phyloP scores from a whole-genome alignment of 2,329 filamentous ascomycete species.

The Aspergillus awamori region DNA sequence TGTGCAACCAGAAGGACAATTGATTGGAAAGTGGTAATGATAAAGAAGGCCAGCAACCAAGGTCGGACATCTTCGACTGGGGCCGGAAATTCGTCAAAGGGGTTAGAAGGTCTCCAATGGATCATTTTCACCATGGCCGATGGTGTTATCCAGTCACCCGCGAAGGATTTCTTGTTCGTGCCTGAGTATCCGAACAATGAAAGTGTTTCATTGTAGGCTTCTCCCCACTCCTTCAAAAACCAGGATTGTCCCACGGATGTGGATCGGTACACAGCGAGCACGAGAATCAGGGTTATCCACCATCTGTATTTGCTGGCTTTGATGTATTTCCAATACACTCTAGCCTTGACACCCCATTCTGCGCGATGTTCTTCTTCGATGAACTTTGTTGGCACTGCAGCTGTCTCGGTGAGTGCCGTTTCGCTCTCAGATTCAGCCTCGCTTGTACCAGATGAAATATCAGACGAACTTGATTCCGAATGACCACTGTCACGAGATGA shows the following conservation, averaged over 20 bases:
- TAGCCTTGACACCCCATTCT: slow-evolving; percentile 72
- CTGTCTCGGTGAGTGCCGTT: slow-evolving; percentile 45
- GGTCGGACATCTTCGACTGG: slow-evolving; percentile 69
- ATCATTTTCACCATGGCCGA: slow-evolving; percentile 13
- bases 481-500: slow-evolving; percentile 41
- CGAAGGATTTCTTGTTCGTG: slow-evolving; percentile 14
- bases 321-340: slow-evolving; percentile 84
- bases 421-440: slow-evolving; percentile 30
- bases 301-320: slow-evolving; percentile 74
- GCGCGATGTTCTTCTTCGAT: slow-evolving; percentile 76
- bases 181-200: slow-evolving; percentile 24
- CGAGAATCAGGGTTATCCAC: slow-evolving; percentile 68
- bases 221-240: slow-evolving; percentile 86
- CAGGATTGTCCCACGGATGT: slow-evolving; percentile 70
- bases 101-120: slow-evolving; percentile 27
- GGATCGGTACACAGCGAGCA: slow-evolving; percentile 66
- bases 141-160: slow-evolving; percentile 8
- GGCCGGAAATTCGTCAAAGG: slow-evolving; percentile 59
- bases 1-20: slow-evolving; percentile 64
- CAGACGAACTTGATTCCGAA: slow-evolving; percentile 14
- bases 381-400: slow-evolving; percentile 70
- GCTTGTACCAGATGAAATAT: slow-evolving; percentile 15
- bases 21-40: slow-evolving; percentile 65
- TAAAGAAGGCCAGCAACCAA: slow-evolving; percentile 73
- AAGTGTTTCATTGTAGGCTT: slow-evolving; percentile 60